Percentiles rank a stretch among this genome's conserved stretches.
These are phyloP conservation scores for Boletus sp. DNA, from an alignment of 768 basidiomycete genomes.

Conservation along the genomic window DNA sequence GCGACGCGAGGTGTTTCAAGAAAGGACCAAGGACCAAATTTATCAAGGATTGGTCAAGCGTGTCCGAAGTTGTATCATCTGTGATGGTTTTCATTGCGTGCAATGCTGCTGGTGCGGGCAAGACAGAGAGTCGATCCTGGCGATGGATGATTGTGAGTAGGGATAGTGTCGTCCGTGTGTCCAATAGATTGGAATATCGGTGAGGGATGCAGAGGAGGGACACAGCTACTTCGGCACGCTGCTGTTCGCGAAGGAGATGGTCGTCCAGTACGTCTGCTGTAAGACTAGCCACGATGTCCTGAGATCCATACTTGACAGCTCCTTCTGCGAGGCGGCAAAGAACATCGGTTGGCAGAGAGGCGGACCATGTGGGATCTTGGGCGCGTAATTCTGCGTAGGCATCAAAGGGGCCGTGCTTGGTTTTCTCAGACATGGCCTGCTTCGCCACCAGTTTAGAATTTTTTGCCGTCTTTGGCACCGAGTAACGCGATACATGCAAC, in stretches of 20 bases:
- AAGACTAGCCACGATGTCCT: conserved; percentile 37
- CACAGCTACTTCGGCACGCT: conserved; percentile 25
- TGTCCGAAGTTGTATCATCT: conserved; percentile 9
- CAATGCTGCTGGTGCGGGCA: conserved; percentile 13
- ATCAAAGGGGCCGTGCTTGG: conserved; percentile 24
- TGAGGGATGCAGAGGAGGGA: conserved; percentile 25
- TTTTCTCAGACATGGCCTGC: conserved; percentile 10
- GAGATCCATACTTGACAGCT: conserved; percentile 30
- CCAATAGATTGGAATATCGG: conserved; percentile 15
- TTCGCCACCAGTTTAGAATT: conserved; percentile 7
- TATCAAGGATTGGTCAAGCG: conserved; percentile 22
- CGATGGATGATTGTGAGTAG: conserved; percentile 18
- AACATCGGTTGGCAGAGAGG: conserved; percentile 25
- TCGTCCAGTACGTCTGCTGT: conserved; percentile 39
- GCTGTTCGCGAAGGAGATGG: conserved; percentile 15
- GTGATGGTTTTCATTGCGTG: conserved; percentile 24
- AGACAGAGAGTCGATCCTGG: conserved; percentile 9
- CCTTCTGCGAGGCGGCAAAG: conserved; percentile 29
- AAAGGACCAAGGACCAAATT: conserved; percentile 33
- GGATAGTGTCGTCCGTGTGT: conserved; percentile 23
- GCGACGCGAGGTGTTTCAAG: conserved; percentile 22
- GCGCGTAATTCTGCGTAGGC: conserved; percentile 28
- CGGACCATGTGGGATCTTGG: conserved; percentile 20
- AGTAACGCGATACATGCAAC: conserved; percentile 25
- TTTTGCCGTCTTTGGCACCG: conserved; percentile 21